Evolutionary conservation across 768 basidiomycete genomes (phyloP).

Genomic region (Lactifluus rugatus): DNA sequence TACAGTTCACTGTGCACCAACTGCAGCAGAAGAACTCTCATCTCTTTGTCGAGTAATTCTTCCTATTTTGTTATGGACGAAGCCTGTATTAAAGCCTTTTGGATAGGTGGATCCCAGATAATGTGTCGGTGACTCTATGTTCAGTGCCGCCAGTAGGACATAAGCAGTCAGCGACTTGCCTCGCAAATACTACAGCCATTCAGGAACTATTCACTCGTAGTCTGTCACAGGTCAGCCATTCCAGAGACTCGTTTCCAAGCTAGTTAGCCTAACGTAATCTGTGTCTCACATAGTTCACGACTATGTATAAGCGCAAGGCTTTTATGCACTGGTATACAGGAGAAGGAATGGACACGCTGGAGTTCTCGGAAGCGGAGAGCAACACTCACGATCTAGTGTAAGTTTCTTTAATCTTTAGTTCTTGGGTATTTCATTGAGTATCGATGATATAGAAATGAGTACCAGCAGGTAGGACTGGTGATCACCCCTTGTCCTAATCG

Average conservation of each 20-base stretch:
- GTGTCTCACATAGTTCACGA: slow-evolving; percentile 42
- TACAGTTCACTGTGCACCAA: slow-evolving; percentile 57
- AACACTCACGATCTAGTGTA: slow-evolving; percentile 74
- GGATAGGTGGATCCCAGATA: slow-evolving; percentile 83
- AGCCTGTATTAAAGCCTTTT: background rate
- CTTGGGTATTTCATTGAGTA: slow-evolving; percentile 11
- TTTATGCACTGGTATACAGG: slow-evolving; percentile 89
- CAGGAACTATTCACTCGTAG: slow-evolving; percentile 81
- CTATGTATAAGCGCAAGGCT: slow-evolving; percentile 77
- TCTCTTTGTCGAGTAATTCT: slow-evolving; percentile 69
- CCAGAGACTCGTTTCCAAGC: background rate
- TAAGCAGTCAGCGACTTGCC: slow-evolving; percentile 57
- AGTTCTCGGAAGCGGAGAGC: slow-evolving; percentile 84
- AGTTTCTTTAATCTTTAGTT: slow-evolving; percentile 25
- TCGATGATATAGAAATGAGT: slow-evolving; percentile 56
- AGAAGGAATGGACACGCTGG: slow-evolving; percentile 84
- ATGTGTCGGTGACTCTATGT: slow-evolving; percentile 75
- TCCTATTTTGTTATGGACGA: background rate
- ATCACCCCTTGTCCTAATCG: too few species aligned
- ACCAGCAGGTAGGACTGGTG: slow-evolving; percentile 56
- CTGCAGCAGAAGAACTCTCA: slow-evolving; percentile 67
- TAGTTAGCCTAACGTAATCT: background rate
- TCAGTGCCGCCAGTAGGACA: slow-evolving; percentile 79
- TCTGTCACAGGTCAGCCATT: slow-evolving; percentile 40
- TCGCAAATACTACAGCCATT: slow-evolving; percentile 73